Evolutionary conservation across 1,139 yeast species (phyloP).

Genomic region (Blastobotrys capitulatus): DNA sequence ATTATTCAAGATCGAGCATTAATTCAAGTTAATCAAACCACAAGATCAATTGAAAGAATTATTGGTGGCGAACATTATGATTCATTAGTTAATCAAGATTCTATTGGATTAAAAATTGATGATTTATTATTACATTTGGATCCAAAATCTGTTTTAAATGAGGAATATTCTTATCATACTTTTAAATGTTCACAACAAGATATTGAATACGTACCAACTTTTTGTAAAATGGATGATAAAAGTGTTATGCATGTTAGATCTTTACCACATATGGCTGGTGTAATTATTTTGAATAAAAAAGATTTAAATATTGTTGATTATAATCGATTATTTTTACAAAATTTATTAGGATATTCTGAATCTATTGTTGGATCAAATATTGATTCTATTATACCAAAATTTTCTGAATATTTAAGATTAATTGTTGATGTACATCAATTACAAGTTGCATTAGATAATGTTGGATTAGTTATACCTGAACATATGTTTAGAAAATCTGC

Average conservation of each 20-base stretch:
- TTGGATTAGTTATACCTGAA: constrained; percentile 73
- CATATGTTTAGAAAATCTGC: constrained; percentile 71
- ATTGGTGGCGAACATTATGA: constrained; percentile 3
- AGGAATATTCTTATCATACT: neutral
- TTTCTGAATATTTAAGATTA: constrained; percentile 46
- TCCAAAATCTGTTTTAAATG: neutral
- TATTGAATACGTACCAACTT: constrained; percentile 2
- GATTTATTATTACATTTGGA: neutral
- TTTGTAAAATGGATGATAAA: neutral
- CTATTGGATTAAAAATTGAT: neutral
- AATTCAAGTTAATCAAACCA: constrained; percentile 32
- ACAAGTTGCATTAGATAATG: constrained; percentile 24
- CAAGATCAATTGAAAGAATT: neutral
- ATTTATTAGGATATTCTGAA: constrained; percentile 61
- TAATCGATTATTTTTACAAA: constrained; percentile 72
- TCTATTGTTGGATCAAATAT: constrained; percentile 48
- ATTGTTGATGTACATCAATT: constrained; percentile 36
- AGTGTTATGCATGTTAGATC: constrained; percentile 32
- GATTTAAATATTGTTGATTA: constrained; percentile 52
- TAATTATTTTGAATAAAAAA: constrained; percentile 58
- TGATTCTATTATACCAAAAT: constrained; percentile 59
- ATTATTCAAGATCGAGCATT: constrained; percentile 78
- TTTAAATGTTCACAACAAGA: neutral
- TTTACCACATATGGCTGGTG: constrained; percentile 83
- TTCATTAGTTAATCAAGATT: neutral